phyloP scores from a whole-genome alignment of 768 basidiomycete genomes.

The Sporobolomyces roseus region DNA sequence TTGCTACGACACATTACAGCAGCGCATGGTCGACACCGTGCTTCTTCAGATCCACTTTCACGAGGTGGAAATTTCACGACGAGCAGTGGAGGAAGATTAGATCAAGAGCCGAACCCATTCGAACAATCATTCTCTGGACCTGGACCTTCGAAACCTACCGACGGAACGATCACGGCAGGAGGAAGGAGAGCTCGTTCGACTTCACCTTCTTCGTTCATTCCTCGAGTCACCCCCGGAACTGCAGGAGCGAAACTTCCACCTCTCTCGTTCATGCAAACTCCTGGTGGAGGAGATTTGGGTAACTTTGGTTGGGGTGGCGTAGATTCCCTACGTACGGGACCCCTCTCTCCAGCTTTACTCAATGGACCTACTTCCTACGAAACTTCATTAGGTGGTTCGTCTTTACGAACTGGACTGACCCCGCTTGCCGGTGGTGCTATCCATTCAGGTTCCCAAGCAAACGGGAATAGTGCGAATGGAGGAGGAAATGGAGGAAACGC shows the following conservation, averaged over 20 bases:
- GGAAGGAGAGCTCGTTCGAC: constrained; percentile 36
- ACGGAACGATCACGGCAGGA: constrained; percentile 22
- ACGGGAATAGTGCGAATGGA: constrained; percentile 42
- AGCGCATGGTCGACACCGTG: constrained; percentile 19
- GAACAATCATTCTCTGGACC: constrained; percentile 79
- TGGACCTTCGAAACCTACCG: constrained; percentile 44
- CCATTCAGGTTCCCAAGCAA: constrained; percentile 62
- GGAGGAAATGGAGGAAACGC: constrained; percentile 34
- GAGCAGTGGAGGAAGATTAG: constrained; percentile 41
- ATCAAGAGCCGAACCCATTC: constrained; percentile 83
- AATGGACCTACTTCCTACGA: constrained; percentile 65
- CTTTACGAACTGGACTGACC: constrained; percentile 80
- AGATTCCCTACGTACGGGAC: constrained; percentile 77
- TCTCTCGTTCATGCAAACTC: constrained; percentile 69
- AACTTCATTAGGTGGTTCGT: constrained; percentile 58
- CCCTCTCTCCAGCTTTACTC: constrained; percentile 93
- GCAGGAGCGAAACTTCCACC: constrained; percentile 66
- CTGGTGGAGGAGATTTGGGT: constrained; percentile 52
- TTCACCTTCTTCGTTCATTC: constrained; percentile 20
- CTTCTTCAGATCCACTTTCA: constrained; percentile 39
- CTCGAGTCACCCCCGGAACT: constrained; percentile 20
- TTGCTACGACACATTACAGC: not conserved
- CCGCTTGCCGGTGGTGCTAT: constrained; percentile 50
- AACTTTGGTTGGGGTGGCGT: constrained; percentile 64
- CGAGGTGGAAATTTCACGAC: constrained; percentile 37